These are phyloP conservation scores for Fusarium fujikuroi DNA, from an alignment of 2,329 filamentous ascomycete species.

Conservation along the genomic window DNA sequence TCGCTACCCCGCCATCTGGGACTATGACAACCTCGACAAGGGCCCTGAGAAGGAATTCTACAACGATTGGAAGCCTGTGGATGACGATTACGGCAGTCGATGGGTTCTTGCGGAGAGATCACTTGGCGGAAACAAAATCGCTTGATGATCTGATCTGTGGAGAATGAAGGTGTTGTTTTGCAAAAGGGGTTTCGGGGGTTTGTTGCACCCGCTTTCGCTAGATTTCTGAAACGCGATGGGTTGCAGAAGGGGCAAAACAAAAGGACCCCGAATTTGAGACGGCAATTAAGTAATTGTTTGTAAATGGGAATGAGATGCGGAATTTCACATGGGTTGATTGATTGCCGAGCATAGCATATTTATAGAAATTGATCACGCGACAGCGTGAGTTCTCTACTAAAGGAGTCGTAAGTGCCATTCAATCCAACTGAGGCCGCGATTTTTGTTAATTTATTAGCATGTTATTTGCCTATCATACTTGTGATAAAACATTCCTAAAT, in stretches of 20 bases:
- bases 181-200: neutral
- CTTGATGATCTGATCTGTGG: neutral
- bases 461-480: accelerated
- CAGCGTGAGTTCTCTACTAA: neutral
- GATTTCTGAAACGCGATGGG: neutral
- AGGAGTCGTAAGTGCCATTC: too few relatives aligned
- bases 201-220: neutral
- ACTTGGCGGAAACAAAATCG: slow-evolving; percentile 2
- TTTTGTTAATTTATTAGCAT: neutral
- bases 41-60: neutral
- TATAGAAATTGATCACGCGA: neutral
- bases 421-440: accelerated
- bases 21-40: neutral
- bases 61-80: neutral
- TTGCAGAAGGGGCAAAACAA: neutral
- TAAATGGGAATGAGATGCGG: neutral
- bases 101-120: neutral
- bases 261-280: neutral
- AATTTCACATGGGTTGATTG: neutral
- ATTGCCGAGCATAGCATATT: neutral
- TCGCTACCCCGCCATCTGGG: neutral
- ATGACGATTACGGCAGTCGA: neutral
- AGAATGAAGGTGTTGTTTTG: neutral
- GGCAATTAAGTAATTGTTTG: neutral
- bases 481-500: too few relatives aligned